Base-by-base conservation (phyloP, 148 eudicot genomes). In the Beta vulgaris region DNA sequence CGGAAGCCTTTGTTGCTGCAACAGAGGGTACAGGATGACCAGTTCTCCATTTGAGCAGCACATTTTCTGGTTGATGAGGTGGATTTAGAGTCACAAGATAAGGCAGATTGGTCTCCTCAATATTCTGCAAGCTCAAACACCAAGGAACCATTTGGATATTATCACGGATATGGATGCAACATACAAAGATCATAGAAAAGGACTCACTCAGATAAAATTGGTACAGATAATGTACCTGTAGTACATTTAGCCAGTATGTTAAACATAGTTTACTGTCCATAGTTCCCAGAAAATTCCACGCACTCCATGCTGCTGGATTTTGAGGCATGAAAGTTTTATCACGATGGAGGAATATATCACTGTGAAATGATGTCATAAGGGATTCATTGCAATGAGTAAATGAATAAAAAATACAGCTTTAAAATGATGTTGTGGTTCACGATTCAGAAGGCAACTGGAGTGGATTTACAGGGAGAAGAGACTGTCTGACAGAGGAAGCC, bases 161-260 rank as follows among this genome's bases (percentile, higher is more conserved):
- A 28, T 21, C 37, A 15, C 11, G 34, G 14, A 15, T 4, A 18
- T 26, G 13, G 7, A 7, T 13, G 11, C 26, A 4, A 39, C 35
- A 40, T 16, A 28, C 21, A 64, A 21, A 11, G 35, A 7, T 36
- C 43, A 64, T 32, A 16, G 4, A 39, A 40, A 31, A 59, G 23
- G 53, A 68, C 15, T 57, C 12, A 13, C n/a, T n/a, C n/a, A n/a
- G n/a, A n/a, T n/a, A n/a, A n/a, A n/a, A n/a, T n/a, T n/a, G n/a
- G n/a, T n/a, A n/a, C n/a, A n/a, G n/a, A n/a, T n/a, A n/a, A 75
- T 70, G 21, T 68, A 95, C 99, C 97, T 92, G 99, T 44, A 96
- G 91, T 59, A 91, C 91, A 85, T 96, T 96, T 75, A 96, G 91
- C 99, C 99, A 96, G 83, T 92, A 92, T 57, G 99, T 96, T 77